Conservation (phyloP, 805 yeast species). For the Candida alai region DNA sequence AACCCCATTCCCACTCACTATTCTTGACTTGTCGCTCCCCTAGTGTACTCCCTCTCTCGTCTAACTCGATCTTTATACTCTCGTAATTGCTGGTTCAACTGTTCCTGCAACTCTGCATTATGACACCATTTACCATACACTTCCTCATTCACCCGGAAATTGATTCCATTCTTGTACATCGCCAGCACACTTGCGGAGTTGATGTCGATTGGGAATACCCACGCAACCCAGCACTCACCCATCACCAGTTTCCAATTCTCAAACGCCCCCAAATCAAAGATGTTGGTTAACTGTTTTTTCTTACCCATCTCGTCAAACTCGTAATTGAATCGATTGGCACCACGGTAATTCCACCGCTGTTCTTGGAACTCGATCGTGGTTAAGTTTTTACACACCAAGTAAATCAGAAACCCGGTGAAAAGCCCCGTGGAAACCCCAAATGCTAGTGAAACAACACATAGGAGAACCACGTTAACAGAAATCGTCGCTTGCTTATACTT, state of each 20-base stretch:
- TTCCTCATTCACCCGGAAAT: slow-evolving; percentile 44
- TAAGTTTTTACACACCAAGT: slow-evolving; percentile 56
- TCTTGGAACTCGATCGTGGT: slow-evolving; percentile 84
- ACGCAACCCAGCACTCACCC: slow-evolving; percentile 64
- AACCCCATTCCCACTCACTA: background rate
- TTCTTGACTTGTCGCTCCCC: slow-evolving; percentile 1
- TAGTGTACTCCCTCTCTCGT: slow-evolving; percentile 7
- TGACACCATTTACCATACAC: slow-evolving; percentile 37
- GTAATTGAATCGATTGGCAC: slow-evolving; percentile 28
- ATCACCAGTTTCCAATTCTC: slow-evolving; percentile 66
- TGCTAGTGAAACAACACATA: slow-evolving; percentile 57
- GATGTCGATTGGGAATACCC: slow-evolving; percentile 61
- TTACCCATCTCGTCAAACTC: slow-evolving; percentile 38
- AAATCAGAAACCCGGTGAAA: slow-evolving; percentile 56
- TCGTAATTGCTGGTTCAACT: slow-evolving; percentile 39
- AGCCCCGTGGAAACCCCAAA: slow-evolving; percentile 39
- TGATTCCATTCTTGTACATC: slow-evolving; percentile 43
- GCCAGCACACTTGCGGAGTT: slow-evolving; percentile 17
- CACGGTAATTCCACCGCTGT: slow-evolving; percentile 37
- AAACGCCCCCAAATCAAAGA: slow-evolving; percentile 68
- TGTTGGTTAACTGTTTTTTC: slow-evolving; percentile 51
- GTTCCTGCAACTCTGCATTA: slow-evolving; percentile 43
- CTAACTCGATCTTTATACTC: slow-evolving; percentile 19
- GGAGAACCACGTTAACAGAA: slow-evolving; percentile 57
- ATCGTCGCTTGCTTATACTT: slow-evolving; percentile 40